These are phyloP conservation scores for Malbranchea cinnamomea DNA, from an alignment of 2,329 filamentous ascomycete species.

Conservation along the genomic window DNA sequence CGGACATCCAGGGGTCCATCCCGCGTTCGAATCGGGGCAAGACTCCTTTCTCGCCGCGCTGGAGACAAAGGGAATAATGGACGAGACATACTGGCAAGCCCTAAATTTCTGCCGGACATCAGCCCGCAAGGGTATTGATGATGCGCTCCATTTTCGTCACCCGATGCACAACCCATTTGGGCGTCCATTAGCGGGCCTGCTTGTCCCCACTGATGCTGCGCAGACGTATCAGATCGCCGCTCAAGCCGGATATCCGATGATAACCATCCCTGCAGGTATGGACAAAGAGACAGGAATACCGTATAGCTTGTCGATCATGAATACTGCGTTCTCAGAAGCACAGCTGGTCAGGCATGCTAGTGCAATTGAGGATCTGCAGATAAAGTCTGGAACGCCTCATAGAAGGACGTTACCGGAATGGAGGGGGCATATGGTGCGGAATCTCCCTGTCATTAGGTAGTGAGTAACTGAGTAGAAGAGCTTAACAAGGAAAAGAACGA, in stretches of 20 bases:
- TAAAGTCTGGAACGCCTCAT: constrained; percentile 27
- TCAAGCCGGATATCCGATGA: constrained; percentile 59
- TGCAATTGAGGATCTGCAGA: constrained; percentile 46
- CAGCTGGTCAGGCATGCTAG: constrained; percentile 45
- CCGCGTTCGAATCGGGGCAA: constrained; percentile 55
- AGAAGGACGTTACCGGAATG: constrained; percentile 38
- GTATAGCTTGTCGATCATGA: constrained; percentile 44
- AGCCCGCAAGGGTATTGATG: constrained; percentile 53
- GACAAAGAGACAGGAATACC: constrained; percentile 40
- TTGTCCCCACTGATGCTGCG: constrained; percentile 54
- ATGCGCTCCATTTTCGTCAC: constrained; percentile 42
- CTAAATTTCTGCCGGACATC: constrained; percentile 44
- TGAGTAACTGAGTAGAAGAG: too few species aligned
- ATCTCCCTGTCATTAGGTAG: constrained; percentile 22
- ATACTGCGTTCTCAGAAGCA: constrained; percentile 47
- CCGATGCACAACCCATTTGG: constrained; percentile 30
- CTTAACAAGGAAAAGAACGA: too few species aligned
- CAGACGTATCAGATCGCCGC: constrained; percentile 57
- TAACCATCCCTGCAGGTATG: constrained; percentile 52
- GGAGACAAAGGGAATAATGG: constrained; percentile 42
- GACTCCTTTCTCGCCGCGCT: constrained; percentile 53
- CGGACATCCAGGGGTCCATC: constrained; percentile 43
- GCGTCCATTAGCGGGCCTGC: constrained; percentile 41
- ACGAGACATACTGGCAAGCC: constrained; percentile 54
- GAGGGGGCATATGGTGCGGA: constrained; percentile 34